Conservation (phyloP, 306 rosid species). For the Dalbergia oliveri region DNA sequence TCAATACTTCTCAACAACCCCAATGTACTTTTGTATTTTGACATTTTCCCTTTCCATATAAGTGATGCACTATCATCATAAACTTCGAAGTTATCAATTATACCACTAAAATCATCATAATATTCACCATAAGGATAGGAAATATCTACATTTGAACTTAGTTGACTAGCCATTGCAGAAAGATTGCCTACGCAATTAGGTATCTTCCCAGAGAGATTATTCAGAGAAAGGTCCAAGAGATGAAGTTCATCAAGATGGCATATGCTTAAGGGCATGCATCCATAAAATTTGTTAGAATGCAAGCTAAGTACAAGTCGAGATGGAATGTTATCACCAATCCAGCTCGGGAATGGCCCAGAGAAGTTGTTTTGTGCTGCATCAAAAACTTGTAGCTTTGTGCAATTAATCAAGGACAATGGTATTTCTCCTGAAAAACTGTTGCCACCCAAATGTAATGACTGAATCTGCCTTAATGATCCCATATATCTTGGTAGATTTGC, state of each 20-base stretch:
- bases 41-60: neutral
- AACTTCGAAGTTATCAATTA: too few relatives aligned
- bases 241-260: neutral
- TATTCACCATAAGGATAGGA: neutral
- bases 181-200: neutral
- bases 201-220: neutral
- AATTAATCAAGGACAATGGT: constrained; percentile 1
- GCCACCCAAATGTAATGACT: neutral
- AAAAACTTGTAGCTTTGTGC: neutral
- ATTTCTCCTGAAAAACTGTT: constrained; percentile 19
- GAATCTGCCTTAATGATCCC: neutral
- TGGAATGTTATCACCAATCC: neutral
- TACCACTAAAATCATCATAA: too few relatives aligned
- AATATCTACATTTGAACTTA: neutral
- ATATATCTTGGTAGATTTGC: constrained; percentile 13
- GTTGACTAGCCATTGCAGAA: neutral
- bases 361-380: neutral
- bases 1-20: constrained; percentile 16
- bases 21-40: neutral
- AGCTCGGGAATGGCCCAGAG: neutral
- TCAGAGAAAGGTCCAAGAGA: neutral
- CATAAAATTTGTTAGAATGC: neutral
- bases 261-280: neutral
- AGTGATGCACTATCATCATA: neutral
- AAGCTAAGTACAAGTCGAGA: neutral